Conservation (phyloP, 345 rosid species). For the Durio zibethinus region DNA sequence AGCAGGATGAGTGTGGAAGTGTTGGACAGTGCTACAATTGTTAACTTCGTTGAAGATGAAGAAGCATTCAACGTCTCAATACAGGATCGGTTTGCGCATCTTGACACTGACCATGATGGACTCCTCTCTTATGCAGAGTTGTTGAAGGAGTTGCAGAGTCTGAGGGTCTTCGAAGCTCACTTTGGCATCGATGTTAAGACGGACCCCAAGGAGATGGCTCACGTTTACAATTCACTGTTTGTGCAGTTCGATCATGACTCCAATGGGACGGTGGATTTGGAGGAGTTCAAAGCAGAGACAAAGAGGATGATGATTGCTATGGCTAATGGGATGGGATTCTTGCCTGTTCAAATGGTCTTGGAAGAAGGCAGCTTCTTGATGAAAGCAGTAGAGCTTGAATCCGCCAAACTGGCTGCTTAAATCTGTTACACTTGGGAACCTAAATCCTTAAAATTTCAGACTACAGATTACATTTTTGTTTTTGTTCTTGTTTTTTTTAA, state of each 20-base stretch:
- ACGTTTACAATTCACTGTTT: conserved; percentile 31
- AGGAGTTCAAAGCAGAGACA: conserved; percentile 35
- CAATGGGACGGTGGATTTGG: conserved; percentile 34
- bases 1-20: conserved; percentile 42
- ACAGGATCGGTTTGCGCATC: conserved; percentile 24
- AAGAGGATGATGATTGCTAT: conserved; percentile 6
- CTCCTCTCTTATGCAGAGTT: conserved; percentile 40
- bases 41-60: conserved; percentile 41
- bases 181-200: conserved; percentile 33
- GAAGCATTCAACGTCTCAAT: conserved; percentile 35
- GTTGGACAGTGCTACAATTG: conserved; percentile 34
- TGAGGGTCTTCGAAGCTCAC: conserved; percentile 42
- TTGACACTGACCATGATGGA: conserved; percentile 37
- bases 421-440: too few species aligned
- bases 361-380: conserved; percentile 44
- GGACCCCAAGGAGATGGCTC: conserved; percentile 24
- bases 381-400: conserved; percentile 44
- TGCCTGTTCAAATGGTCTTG: conserved; percentile 30
- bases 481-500: too few species aligned
- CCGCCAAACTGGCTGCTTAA: conserved; percentile 3
- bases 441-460: too few species aligned
- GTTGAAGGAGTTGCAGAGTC: conserved; percentile 39
- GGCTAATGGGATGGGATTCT: not conserved
- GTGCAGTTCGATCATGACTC: conserved; percentile 36
- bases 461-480: too few species aligned